These are phyloP conservation scores for Lachnellula arida DNA, from an alignment of 2,329 filamentous ascomycete genomes.

Conservation along the genomic window DNA sequence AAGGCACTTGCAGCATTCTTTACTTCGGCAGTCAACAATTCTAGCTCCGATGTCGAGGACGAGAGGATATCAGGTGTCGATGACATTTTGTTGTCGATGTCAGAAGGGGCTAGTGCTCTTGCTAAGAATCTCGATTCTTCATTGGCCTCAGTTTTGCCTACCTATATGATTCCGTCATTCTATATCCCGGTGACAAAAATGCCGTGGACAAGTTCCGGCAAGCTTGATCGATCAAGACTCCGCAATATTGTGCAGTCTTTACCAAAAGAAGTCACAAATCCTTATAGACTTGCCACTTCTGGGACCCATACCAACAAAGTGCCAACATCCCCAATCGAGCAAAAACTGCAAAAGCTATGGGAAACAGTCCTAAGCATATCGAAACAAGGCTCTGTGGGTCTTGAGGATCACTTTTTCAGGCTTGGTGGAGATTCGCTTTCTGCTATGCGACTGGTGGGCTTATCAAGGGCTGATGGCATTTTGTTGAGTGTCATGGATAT, in stretches of 20 bases:
- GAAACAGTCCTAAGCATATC: constrained; percentile 4
- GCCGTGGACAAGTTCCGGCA: constrained; percentile 30
- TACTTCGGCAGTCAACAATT: background rate
- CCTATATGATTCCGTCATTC: constrained; percentile 33
- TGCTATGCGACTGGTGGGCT: constrained; percentile 34
- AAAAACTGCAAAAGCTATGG: constrained; percentile 11
- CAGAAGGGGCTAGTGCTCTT: background rate
- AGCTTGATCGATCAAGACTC: constrained; percentile 34
- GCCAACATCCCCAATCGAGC: constrained; percentile 7
- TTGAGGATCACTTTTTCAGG: constrained; percentile 39
- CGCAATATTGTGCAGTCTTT: constrained; percentile 17
- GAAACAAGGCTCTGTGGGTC: constrained; percentile 9
- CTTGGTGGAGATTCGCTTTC: constrained; percentile 40
- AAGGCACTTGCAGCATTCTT: constrained; percentile 2
- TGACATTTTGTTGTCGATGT: constrained; percentile 2
- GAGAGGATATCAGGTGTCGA: background rate
- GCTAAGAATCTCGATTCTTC: constrained; percentile 6
- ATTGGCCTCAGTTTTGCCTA: constrained; percentile 16
- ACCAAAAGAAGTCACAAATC: background rate
- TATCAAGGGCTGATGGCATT: constrained; percentile 22
- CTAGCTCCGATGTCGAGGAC: background rate
- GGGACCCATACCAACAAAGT: background rate
- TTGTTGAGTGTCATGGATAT: constrained; percentile 38
- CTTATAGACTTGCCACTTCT: background rate
- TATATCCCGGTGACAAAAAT: constrained; percentile 30